Base-by-base conservation (phyloP, 768 basidiomycete species). In the Antrodiella citrinella region DNA sequence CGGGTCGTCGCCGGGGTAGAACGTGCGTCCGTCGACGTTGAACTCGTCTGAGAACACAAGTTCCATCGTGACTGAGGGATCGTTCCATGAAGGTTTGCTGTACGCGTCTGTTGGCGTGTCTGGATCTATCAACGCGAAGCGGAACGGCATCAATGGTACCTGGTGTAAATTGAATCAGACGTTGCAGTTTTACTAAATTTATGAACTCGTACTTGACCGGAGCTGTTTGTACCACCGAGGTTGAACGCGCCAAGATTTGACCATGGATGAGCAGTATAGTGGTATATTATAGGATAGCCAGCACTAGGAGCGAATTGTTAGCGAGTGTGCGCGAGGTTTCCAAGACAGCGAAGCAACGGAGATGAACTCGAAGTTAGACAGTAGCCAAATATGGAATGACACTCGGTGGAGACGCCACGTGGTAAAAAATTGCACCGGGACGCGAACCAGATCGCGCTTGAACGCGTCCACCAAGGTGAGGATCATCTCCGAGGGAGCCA, bases 1-100 rank as follows among this genome's bases (percentile, higher is more conserved):
- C 4, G 91, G 86, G 65, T 94, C 91, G 63, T 93, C 89, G 19
- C 77, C 75, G 45, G 83, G 83, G 64, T 85, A 90, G 64, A 93
- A 93, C 0, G 84, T 78, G 30, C 92, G 79, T 13, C 86, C 84
- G 3, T 85, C 81, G 5, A 69, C 70, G 51, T 94, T 82, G 67
- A 94, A 94, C 65, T 94, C 92, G 65, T 94, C 91, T 38, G 86
- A 89, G 65, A 91, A 93, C 3, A 91, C 81, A 11, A 95, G 74
- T 50, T 82, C 79, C 65, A 82, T 56, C 56, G 75, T 66, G 9
- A 48, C 38, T 10, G 70, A 68, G 20, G 83, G 75, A 57, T 83
- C 73, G 18, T 64, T 58, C 56, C 76, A 81, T 3, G 81, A 79
- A 4, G 65, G 58, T 30, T 72, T 72, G 11, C 78, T 77, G 62